Base-by-base conservation (phyloP, 768 basidiomycete species). In the Porphyrellus cyaneotinctus region DNA sequence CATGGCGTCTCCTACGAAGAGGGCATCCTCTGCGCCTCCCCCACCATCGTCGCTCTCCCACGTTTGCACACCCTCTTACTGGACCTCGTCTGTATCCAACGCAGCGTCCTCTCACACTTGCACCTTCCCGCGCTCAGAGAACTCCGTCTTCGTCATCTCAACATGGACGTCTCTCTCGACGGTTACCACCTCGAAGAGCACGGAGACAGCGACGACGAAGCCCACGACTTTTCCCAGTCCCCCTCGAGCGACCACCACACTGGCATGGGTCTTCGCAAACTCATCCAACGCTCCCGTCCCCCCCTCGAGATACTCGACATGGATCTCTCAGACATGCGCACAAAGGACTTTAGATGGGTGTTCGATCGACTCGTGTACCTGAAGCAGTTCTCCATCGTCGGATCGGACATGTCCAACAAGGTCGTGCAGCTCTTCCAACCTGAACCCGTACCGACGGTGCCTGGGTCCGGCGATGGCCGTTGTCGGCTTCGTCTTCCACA, bases 291-390 rank as follows among this genome's bases (percentile, higher is more conserved):
- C 11, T 84, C 77, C 51, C 72, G 71, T 44, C 88, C 88, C 3
- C 85, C 85, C 14, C 70, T 91, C 36, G 75, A 75, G 43, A 67
- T 82, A 30, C 78, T 90, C 22, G 79, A 85, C 63, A 90, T 91
- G 88, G 84, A 90, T 60, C 86, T 83, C 59, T 84, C 85, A 48
- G 88, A 90, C 69, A 84, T 88, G 81, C 84, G 87, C 41, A 90
- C 87, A 30, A 90, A 88, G 70, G 88, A 91, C 63, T 91, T 91
- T 63, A 64, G 61, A 28, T 87, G 82, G 71, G 72, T 82, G 43
- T 90, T 90, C 57, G 79, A 82, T 51, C 72, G 75, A 33, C 70
- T 87, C 13, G 63, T 65, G 1, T 53, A 66, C 31, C 70, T 91
- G 43, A 78, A 79, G 59, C 78, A 82, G 44, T 91, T 91, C 66